phyloP scores from a whole-genome alignment of 192 early-diverging fungal genomes.

The Thamnidium elegans region DNA sequence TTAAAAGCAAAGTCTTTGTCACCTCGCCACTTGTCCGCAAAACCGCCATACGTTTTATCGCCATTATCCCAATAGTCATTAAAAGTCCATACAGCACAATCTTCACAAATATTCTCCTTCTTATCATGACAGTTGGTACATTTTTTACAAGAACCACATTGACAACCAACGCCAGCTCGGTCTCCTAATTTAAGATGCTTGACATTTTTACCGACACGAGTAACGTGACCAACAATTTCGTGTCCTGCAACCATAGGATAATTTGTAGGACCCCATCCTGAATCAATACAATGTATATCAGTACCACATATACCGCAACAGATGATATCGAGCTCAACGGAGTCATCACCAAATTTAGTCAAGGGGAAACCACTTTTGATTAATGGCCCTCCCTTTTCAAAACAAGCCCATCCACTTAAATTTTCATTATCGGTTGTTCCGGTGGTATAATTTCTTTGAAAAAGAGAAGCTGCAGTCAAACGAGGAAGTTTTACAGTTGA shows the following conservation, averaged over 20 bases:
- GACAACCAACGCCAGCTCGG: slow-evolving; percentile 55
- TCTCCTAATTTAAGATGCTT: slow-evolving; percentile 38
- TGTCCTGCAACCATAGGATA: slow-evolving; percentile 46
- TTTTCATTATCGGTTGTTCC: no score
- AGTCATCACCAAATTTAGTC: slow-evolving; percentile 23
- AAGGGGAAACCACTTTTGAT: slow-evolving; percentile 2
- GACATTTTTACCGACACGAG: slow-evolving; percentile 32
- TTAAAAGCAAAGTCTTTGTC: slow-evolving; percentile 57
- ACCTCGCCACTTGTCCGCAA: slow-evolving; percentile 45
- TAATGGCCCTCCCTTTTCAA: slow-evolving; percentile 4
- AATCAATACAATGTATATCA: slow-evolving; percentile 64
- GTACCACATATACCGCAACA: slow-evolving; percentile 73
- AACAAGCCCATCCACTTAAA: not conserved
- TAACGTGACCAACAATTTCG: slow-evolving; percentile 47
- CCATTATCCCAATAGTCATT: slow-evolving; percentile 46
- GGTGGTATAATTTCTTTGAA: no score
- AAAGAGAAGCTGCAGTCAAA: no score
- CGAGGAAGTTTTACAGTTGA: no score
- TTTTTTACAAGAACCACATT: slow-evolving; percentile 56
- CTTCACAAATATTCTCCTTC: slow-evolving; percentile 43
- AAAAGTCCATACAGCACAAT: slow-evolving; percentile 54
- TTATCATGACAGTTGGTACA: slow-evolving; percentile 39
- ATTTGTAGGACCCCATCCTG: slow-evolving; percentile 48
- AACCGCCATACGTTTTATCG: slow-evolving; percentile 44
- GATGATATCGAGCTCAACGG: slow-evolving; percentile 39